Evolutionary conservation across 2,329 filamentous ascomycete genomes (phyloP), one percentile per base, ranked within the genome.

Genomic region (Claviceps quebecensis): DNA sequence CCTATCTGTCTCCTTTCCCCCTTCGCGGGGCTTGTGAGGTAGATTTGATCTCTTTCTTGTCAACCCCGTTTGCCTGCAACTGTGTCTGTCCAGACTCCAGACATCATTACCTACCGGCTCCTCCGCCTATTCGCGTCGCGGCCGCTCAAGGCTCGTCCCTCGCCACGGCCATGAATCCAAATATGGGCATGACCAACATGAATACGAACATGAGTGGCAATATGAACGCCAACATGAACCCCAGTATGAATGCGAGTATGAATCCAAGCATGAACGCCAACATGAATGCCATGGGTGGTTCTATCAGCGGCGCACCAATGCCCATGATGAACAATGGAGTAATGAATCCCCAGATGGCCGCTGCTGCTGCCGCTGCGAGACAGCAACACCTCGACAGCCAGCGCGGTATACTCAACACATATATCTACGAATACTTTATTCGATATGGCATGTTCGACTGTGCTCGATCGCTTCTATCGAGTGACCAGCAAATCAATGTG

Each of bases 351-450:
- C 65, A 68, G 54, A 61, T 59, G 45, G 63, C 61, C 44, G 59
- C 63, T 45, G 63, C 60, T 41, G 60, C 62, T 47, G 62, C 61
- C 49, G 61, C 62, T 48, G 60, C 55, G 56, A 60, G 59, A 53
- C 70, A 72, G 53, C 67, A 70, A 55, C 69, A 67, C 56, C 66
- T 67, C 56, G 71, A 74, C 47, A 66, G 64, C 54, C 73, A 71
- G 58, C 78, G 77, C 56, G 70, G 75, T 47, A 70, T 81, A 54
- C 76, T 93, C 49, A 90, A 91, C 70, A 91, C 87, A 19, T 90
- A 90, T 66, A 93, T 93, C 58, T 93, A 91, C 74, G 87, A 93
- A 63, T 91, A 93, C 66, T 91, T 97, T 57, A 73, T 96, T 58
- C 87, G 86, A 62, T 86, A 88, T 66, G 78, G 82, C 59, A 87